Base-by-base conservation (phyloP, 139 green algal species). In the Chlamydomonas incerta region DNA sequence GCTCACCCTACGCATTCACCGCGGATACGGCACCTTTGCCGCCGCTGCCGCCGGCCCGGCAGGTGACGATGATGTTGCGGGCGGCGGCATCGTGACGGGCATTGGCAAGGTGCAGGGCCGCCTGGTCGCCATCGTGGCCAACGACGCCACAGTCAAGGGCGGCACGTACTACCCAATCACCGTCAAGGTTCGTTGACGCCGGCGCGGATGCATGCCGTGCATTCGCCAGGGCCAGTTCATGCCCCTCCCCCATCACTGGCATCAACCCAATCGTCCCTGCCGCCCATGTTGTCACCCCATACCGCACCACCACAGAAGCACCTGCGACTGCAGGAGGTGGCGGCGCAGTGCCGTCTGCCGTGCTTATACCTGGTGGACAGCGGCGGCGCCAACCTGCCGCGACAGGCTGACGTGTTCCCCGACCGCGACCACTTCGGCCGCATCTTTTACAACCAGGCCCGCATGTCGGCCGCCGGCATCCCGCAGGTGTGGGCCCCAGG, bases 111-210 rank as follows among this genome's bases (percentile, higher is more conserved):
- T 99, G 37, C 84, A 94, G 14, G 97, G 97, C 24, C 82, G 90
- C 63, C 81, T 97, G 60, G 94, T 96, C 50, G 95, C 95, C 29
- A 50, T 99, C 1, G 95, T 96, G 29, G 96, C 97, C 60, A 99
- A 99, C 84, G 97, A 99, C 74, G 94, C 97, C 13, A 99, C 97
- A 18, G 94, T 98, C 62, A 98, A 97, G 90, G 95, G 94, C 6
- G 96, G 96, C 55, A 99, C 95, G 1, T 99, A 99, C 92, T 99
- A 98, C 89, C 97, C 97, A 9, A 95, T 99, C 87, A 99, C 97
- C 0, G 96, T 98, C 47, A 96, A 97, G 89, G n/a, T n/a, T n/a
- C n/a, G n/a, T n/a, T n/a, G n/a, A n/a, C n/a, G n/a, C n/a, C n/a
- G n/a, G n/a, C n/a, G n/a, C n/a, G n/a, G n/a, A n/a, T n/a, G n/a